Conservation (phyloP, 139 green algal genomes). For the Chlamydomonas applanata region DNA sequence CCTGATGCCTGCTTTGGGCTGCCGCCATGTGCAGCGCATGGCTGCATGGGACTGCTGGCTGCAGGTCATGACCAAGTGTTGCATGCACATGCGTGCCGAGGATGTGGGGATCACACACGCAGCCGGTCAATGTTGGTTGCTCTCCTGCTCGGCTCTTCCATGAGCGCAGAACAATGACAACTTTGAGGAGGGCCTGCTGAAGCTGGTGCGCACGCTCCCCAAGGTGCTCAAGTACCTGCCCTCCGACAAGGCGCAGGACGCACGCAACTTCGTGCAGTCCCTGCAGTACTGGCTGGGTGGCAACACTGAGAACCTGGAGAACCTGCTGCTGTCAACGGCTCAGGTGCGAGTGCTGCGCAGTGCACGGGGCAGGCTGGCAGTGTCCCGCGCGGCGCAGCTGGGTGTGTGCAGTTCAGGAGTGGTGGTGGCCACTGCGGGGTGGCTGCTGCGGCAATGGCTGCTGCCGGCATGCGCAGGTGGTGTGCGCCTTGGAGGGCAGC, state of each 20-base stretch:
- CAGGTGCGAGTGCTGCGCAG: constrained; percentile 21
- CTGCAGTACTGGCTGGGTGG: constrained; percentile 99
- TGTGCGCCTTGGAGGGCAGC: too few species aligned
- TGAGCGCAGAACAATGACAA: constrained; percentile 83
- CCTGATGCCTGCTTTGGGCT: neutral
- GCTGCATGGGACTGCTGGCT: too few species aligned
- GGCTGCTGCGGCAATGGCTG: too few species aligned
- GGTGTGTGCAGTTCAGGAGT: too few species aligned
- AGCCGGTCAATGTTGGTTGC: too few species aligned
- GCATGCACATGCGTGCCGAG: too few species aligned
- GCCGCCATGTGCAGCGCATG: neutral
- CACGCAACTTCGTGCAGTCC: constrained; percentile 85
- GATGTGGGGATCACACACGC: too few species aligned
- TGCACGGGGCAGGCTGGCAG: too few species aligned
- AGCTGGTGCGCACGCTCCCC: constrained; percentile 90
- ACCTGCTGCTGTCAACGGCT: constrained; percentile 90
- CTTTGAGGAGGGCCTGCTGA: constrained; percentile 98
- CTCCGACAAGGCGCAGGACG: constrained; percentile 73
- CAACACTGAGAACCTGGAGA: constrained; percentile 96
- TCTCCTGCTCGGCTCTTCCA: neutral
- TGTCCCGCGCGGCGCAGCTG: too few species aligned
- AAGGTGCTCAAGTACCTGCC: constrained; percentile 84
- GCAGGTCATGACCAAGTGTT: neutral
- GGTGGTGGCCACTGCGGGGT: too few species aligned
- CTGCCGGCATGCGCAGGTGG: too few species aligned